Evolutionary conservation across 495 filamentous ascomycete genomes (phyloP).

Genomic region (Neurospora sp.): DNA sequence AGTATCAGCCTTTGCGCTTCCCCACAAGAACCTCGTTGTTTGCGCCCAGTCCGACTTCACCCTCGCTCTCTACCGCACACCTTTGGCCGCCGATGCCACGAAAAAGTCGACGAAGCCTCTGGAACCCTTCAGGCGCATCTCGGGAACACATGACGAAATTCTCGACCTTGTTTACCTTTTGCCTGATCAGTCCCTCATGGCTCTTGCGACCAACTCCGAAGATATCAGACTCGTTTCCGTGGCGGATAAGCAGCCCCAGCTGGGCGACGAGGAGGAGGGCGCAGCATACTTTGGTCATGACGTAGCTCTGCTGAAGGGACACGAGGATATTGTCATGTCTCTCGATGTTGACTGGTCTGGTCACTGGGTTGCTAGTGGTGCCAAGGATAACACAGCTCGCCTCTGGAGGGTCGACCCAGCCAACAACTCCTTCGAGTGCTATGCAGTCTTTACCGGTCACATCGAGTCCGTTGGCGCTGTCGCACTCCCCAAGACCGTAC

Average conservation of each 20-base stretch:
- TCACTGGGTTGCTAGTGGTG: slow-evolving; percentile 88
- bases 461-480: slow-evolving; percentile 93
- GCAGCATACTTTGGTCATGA: slow-evolving; percentile 75
- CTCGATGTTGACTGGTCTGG: slow-evolving; percentile 93
- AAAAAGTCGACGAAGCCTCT: slow-evolving; percentile 21
- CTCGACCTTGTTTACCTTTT: slow-evolving; percentile 85
- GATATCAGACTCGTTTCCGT: slow-evolving; percentile 75
- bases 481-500: slow-evolving; percentile 59
- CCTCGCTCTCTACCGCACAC: slow-evolving; percentile 58
- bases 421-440: slow-evolving; percentile 63
- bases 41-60: slow-evolving; percentile 88
- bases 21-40: slow-evolving; percentile 54
- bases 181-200: slow-evolving; percentile 66
- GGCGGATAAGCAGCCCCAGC: slow-evolving; percentile 18
- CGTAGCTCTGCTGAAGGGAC: slow-evolving; percentile 72
- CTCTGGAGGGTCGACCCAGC: slow-evolving; percentile 82
- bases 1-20: slow-evolving; percentile 55
- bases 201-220: slow-evolving; percentile 90
- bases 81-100: slow-evolving; percentile 15
- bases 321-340: slow-evolving; percentile 92
- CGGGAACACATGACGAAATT: slow-evolving; percentile 94
- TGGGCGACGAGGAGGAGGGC: slow-evolving; percentile 23
- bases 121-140: slow-evolving; percentile 60
- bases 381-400: slow-evolving; percentile 91
- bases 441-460: slow-evolving; percentile 77